Percentiles rank a stretch among this genome's conserved stretches.
Conservation (phyloP, 306 rosid species). For the Bauhinia variegata region DNA sequence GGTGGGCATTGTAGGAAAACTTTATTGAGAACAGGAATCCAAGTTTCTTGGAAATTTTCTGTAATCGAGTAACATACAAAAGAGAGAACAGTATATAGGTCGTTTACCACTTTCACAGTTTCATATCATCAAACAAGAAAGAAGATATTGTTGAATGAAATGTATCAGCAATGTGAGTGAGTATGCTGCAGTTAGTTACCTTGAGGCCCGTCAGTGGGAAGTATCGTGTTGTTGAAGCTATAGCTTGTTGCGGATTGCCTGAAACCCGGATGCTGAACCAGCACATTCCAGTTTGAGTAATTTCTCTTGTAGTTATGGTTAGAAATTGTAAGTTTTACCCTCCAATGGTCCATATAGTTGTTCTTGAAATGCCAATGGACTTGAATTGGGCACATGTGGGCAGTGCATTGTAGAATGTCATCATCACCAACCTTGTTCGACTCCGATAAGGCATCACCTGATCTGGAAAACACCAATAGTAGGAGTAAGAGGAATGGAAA, state of each 20-base stretch:
- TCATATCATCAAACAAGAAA: background rate
- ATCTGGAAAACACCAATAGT: conserved; percentile 39
- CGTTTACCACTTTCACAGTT: background rate
- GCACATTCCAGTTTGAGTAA: conserved; percentile 73
- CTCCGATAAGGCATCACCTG: conserved; percentile 20
- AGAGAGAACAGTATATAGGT: background rate
- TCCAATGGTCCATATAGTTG: conserved; percentile 71
- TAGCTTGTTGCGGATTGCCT: conserved; percentile 43
- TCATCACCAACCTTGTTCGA: conserved; percentile 5
- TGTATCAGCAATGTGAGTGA: background rate
- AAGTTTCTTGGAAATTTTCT: background rate
- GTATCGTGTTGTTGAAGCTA: conserved; percentile 68
- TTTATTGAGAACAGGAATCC: background rate
- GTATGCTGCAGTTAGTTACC: conserved; percentile 49
- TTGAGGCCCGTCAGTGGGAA: conserved; percentile 54
- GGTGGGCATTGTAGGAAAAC: background rate
- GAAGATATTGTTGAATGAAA: background rate
- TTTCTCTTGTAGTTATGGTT: conserved; percentile 62
- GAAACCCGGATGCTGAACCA: conserved; percentile 79
- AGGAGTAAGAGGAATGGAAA: conserved; percentile 22
- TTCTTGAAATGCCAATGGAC: conserved; percentile 83
- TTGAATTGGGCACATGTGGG: conserved; percentile 80
- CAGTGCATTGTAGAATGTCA: conserved; percentile 52
- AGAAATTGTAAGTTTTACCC: conserved; percentile 76
- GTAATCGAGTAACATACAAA: background rate